Evolutionary conservation across 306 rosid genomes (phyloP), one percentile per base, ranked within the genome.

Genomic region (Cicer yamashitae): DNA sequence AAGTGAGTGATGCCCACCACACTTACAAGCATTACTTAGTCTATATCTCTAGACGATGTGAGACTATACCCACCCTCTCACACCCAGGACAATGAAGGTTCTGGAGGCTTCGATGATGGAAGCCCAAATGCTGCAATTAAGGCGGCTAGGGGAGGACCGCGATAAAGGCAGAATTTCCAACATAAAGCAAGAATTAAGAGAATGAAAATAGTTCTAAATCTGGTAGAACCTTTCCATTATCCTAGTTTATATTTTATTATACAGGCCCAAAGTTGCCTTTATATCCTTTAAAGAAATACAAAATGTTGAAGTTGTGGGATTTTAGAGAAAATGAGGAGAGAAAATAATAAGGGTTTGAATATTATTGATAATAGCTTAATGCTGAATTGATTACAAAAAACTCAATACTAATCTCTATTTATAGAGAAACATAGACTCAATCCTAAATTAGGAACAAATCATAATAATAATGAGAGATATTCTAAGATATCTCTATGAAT

Each of bases 211-310:
- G 20, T 38, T 45, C 15, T 73, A 46, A 15, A 73, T 53, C 13
- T 20, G 54, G 46, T 70, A 37, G 5, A 77, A 18, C 18, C 39
- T 70, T 51, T 71, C 39, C 39, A 44, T 65, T 50, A 40, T 47
- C 46, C 48, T 34, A 39, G 45, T 47, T 62, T 64, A 59, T 59
- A 30, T 48, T 67, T 39, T 34, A 38, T 14, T 44, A 40, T 38
- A 67, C 37, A 56, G 58, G 25, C 20, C 45, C 52, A 50, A 10
- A 62, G 18, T 40, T 58, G 7, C 37, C 39, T 54, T 30, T 30
- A 30, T 30, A 30, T 30, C 37, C 37, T 30, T 30, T 30, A 30
- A 30, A 30, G 6, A 4, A 30, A 30, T 30, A 30, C 37, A 30
- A 30, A 30, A 30, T 30, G n/a, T n/a, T n/a, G n/a, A n/a, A n/a